Evolutionary conservation across 2,329 filamentous ascomycete genomes (phyloP).

Genomic region (Dryadomyces quercus-mongolicae): DNA sequence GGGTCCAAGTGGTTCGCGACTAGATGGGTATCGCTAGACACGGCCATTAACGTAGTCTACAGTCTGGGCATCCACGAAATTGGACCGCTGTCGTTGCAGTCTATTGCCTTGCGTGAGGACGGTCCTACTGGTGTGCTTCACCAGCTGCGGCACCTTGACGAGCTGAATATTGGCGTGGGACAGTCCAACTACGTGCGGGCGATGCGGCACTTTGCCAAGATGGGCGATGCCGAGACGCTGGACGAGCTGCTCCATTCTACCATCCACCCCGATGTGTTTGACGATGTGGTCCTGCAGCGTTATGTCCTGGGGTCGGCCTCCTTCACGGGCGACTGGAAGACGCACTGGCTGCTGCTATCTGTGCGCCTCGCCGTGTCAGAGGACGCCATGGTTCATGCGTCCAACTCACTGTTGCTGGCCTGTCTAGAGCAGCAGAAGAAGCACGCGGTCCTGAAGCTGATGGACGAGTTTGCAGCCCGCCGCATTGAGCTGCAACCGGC

Average conservation of each 20-base stretch:
- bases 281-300: conserved; percentile 29
- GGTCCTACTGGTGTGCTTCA: conserved; percentile 37
- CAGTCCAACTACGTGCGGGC: conserved; percentile 53
- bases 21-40: conserved; percentile 56
- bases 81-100: conserved; percentile 64
- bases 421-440: conserved; percentile 17
- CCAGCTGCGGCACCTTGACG: conserved; percentile 48
- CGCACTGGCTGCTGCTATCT: conserved; percentile 30
- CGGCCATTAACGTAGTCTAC: conserved; percentile 56
- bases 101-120: conserved; percentile 57
- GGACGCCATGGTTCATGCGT: conserved; percentile 16
- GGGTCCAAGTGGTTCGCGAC: conserved; percentile 74
- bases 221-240: conserved; percentile 39
- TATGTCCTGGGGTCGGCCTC: conserved; percentile 24
- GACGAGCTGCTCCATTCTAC: conserved; percentile 33
- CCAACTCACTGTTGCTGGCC: conserved; percentile 22
- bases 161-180: conserved; percentile 49
- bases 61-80: conserved; percentile 61
- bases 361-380: conserved; percentile 25
- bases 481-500: conserved; percentile 18
- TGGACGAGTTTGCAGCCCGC: conserved; percentile 25
- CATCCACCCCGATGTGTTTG: conserved; percentile 44
- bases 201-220: conserved; percentile 49
- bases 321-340: conserved; percentile 26
- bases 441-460: conserved; percentile 18